Evolutionary conservation across 352 stramenopile species (phyloP), one percentile per base, ranked within the genome.

Genomic region (Globisporangium nagaii): DNA sequence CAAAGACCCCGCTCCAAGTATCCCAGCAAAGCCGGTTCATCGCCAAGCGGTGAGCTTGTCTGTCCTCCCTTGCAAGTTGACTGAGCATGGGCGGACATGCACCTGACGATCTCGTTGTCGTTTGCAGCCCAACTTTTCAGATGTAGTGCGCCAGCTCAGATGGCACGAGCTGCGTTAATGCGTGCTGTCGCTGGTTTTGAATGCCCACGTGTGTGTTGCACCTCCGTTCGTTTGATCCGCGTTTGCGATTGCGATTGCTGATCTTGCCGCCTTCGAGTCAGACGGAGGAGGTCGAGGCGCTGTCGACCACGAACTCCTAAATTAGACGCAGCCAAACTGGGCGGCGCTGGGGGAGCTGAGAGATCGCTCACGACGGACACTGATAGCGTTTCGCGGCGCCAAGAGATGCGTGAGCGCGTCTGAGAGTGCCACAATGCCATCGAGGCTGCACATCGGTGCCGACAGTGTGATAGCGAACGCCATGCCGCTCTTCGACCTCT

Each of bases 1-100:
- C 78, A 15, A 91, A 89, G 54, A 91, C 78, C 2, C 81, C 81
- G n/a, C 28, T 87, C 3, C 78, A 89, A 56, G 51, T 70, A 8
- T 75, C 78, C 28, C 81, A 91, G 43, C 65, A 79, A 42, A 67
- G 66, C 36, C 66, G 74, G 40, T 86, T 88, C 42, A 49, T 88
- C 19, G 68, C 78, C 8, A 88, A 84, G 48, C 66, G 80, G 80
- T 90, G 68, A 45, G 8, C 28, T 37, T 5, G 2, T 25, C 0
- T 17, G n/a, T n/a, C n/a, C n/a, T n/a, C 7, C n/a, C 13, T 49
- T 36, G 4, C 17, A 30, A 49, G 3, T 27, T 51, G 15, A n/a
- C n/a, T n/a, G n/a, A n/a, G n/a, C n/a, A n/a, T n/a, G n/a, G n/a
- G n/a, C n/a, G n/a, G n/a, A n/a, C n/a, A n/a, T n/a, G n/a, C n/a